phyloP scores from a whole-genome alignment of 176 grass and related monocot genomes.

The Eragrostis curvula region DNA sequence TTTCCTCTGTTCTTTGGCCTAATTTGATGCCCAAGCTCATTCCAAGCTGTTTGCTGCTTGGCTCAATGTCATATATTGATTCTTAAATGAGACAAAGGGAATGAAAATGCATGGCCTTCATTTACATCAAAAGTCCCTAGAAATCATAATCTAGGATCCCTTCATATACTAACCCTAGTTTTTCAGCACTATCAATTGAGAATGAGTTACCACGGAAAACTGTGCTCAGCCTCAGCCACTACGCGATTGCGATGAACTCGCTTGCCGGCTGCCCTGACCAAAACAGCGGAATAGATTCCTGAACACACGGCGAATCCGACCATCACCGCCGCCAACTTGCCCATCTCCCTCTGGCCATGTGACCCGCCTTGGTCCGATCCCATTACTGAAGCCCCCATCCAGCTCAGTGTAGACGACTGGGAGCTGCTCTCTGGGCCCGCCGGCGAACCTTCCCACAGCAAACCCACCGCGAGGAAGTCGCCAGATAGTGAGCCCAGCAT shows the following conservation, averaged over 20 bases:
- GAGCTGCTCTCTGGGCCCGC: conserved; percentile 63
- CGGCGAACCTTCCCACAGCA: conserved; percentile 65
- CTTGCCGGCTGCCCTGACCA: conserved; percentile 21
- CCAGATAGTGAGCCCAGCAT: conserved; percentile 78
- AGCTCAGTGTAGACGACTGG: conserved; percentile 81
- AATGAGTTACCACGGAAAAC: conserved; percentile 44
- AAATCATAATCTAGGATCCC: conserved; percentile 31
- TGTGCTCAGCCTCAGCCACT: conserved; percentile 54
- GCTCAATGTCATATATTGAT: conserved; percentile 36
- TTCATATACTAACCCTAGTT: conserved; percentile 61
- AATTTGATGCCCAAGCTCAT: conserved; percentile 37
- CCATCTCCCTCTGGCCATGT: conserved; percentile 55
- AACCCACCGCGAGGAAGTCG: conserved; percentile 77
- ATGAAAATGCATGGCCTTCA: conserved; percentile 36
- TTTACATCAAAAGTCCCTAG: conserved; percentile 57
- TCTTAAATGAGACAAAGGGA: conserved; percentile 37
- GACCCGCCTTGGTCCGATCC: conserved; percentile 61
- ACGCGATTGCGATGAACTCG: conserved; percentile 44
- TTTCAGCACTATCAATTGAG: conserved; percentile 47
- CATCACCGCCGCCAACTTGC: conserved; percentile 40
- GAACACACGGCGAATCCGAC: conserved; percentile 57
- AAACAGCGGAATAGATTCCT: conserved; percentile 71
- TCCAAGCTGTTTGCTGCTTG: conserved; percentile 32
- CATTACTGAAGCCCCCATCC: conserved; percentile 71
- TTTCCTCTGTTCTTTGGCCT: conserved; percentile 29